Conservation (phyloP, 805 yeast genomes). For the Starmerella ratchasimensis region DNA sequence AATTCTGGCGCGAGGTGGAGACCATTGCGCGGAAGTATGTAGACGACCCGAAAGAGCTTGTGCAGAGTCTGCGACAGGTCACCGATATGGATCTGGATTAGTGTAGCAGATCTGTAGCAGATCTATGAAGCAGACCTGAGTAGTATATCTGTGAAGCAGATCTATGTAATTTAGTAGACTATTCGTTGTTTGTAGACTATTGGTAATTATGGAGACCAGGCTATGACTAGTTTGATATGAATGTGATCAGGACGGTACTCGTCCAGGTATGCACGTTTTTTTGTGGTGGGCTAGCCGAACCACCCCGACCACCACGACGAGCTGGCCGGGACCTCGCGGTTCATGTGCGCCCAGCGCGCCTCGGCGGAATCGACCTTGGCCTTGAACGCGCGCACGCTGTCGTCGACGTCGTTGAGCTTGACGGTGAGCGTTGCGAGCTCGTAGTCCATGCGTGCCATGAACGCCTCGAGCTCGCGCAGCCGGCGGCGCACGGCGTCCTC, state of each 20-base stretch:
- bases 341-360: slow-evolving; percentile 5
- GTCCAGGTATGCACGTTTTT: no score
- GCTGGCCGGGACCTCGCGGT: background rate
- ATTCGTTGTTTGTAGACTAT: no score
- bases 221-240: no score
- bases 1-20: slow-evolving; percentile 18
- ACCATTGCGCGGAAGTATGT: slow-evolving; percentile 13
- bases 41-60: slow-evolving; percentile 8
- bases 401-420: slow-evolving; percentile 56
- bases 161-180: no score
- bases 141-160: no score
- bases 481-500: slow-evolving; percentile 23
- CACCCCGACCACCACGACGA: slow-evolving; percentile 1
- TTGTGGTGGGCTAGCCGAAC: background rate
- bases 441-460: slow-evolving; percentile 46
- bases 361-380: slow-evolving; percentile 29
- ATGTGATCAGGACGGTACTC: no score
- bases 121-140: no score
- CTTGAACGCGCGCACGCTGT: slow-evolving; percentile 37
- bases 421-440: slow-evolving; percentile 46
- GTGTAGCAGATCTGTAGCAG: no score
- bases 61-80: slow-evolving; percentile 1
- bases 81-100: no score
- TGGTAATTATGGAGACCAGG: no score
- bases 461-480: slow-evolving; percentile 39